Conservation (phyloP, 2,329 filamentous ascomycete genomes). For the Beauveria brongniartii region DNA sequence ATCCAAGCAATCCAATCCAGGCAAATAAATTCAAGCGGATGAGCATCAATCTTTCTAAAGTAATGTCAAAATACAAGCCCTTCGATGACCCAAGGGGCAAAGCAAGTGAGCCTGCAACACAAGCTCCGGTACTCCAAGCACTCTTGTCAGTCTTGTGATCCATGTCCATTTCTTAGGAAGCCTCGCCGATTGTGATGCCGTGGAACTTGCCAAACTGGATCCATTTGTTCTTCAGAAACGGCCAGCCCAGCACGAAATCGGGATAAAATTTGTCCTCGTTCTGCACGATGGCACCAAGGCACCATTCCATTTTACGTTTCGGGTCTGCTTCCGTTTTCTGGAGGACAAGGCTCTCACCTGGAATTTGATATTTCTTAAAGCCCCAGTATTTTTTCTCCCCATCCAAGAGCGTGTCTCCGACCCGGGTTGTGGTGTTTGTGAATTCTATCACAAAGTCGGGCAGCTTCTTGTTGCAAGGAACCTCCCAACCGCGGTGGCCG, state of each 20-base stretch:
- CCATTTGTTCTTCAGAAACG: not conserved
- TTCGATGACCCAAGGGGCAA: no score
- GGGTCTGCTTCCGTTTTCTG: not conserved
- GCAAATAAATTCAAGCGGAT: no score
- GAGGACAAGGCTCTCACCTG: not conserved
- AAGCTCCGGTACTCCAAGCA: not conserved
- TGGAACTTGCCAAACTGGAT: not conserved
- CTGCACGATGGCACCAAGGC: not conserved
- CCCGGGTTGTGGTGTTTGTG: not conserved
- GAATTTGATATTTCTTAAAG: not conserved
- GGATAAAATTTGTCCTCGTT: not conserved
- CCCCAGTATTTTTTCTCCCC: not conserved
- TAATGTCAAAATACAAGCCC: no score
- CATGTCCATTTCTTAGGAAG: not conserved
- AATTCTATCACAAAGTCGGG: not conserved
- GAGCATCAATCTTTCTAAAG: no score
- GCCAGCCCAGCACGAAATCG: not conserved
- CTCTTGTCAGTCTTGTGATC: not conserved
- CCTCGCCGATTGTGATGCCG: not conserved
- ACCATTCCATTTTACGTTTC: not conserved
- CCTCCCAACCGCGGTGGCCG: not conserved
- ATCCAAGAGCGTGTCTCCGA: no score
- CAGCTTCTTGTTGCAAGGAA: not conserved
- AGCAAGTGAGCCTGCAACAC: no score
- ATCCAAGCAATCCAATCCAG: no score